phyloP scores from a whole-genome alignment of 768 basidiomycete species.

The Phaeotremella fagi region DNA sequence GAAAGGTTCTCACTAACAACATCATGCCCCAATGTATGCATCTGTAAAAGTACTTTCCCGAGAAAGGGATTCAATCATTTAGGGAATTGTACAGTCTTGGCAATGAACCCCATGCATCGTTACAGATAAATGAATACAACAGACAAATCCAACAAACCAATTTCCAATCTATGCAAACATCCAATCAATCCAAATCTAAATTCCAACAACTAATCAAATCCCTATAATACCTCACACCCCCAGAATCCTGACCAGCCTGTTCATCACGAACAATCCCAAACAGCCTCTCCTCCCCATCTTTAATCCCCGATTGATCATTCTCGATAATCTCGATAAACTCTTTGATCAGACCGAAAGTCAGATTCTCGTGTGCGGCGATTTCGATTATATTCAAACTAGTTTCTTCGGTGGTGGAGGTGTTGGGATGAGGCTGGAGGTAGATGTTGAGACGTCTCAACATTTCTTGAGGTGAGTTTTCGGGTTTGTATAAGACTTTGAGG shows the following conservation, averaged over 20 bases:
- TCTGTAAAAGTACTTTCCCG: no score
- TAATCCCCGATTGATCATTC: no score
- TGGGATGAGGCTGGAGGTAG: slow-evolving; percentile 48
- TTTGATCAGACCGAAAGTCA: slow-evolving; percentile 66
- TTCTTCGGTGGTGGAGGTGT: slow-evolving; percentile 41
- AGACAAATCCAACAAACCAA: no score
- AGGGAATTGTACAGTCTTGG: no score
- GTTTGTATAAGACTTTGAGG: slow-evolving; percentile 76
- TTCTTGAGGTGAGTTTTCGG: slow-evolving; percentile 62
- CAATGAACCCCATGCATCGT: no score
- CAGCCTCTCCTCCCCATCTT: slow-evolving; percentile 53
- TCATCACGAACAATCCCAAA: slow-evolving; percentile 70
- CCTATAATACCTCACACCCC: slow-evolving; percentile 55
- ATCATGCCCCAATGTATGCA: no score
- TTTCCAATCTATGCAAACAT: no score
- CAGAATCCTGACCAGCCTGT: slow-evolving; percentile 50
- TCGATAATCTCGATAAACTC: slow-evolving; percentile 79
- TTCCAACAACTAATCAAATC: slow-evolving; percentile 30
- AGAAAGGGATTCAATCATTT: no score
- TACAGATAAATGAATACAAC: no score
- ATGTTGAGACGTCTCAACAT: slow-evolving; percentile 58
- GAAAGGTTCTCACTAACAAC: no score
- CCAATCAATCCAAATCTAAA: neutral
- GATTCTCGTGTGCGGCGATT: slow-evolving; percentile 64
- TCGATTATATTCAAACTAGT: slow-evolving; percentile 56